phyloP scores from a whole-genome alignment of 352 stramenopile genomes.

The Globisporangium mamillatum region DNA sequence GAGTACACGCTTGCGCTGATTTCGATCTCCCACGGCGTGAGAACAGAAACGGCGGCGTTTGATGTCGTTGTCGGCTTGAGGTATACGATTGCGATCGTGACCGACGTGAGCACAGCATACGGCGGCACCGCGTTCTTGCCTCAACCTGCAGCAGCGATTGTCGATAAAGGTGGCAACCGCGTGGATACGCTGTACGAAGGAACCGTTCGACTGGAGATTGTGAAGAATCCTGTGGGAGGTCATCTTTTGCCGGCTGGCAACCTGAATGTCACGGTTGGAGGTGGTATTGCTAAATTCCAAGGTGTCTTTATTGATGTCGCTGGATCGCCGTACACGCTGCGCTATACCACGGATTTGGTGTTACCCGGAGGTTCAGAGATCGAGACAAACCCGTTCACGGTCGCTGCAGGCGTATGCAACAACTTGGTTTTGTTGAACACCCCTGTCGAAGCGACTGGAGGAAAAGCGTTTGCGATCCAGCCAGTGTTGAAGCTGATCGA shows the following conservation, averaged over 20 bases:
- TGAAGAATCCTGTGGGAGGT: constrained; percentile 57
- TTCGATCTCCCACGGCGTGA: constrained; percentile 63
- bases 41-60: constrained; percentile 69
- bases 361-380: constrained; percentile 47
- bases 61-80: constrained; percentile 61
- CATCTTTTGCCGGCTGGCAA: constrained; percentile 42
- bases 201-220: constrained; percentile 60
- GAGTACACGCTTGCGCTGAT: constrained; percentile 73
- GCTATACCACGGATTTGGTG: constrained; percentile 60
- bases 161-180: constrained; percentile 77
- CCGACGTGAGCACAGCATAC: constrained; percentile 77
- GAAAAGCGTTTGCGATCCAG: constrained; percentile 71
- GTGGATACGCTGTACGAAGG: constrained; percentile 44
- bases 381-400: constrained; percentile 78
- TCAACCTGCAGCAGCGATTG: constrained; percentile 69
- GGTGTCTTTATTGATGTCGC: constrained; percentile 71
- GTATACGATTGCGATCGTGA: constrained; percentile 58
- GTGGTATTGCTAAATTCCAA: constrained; percentile 57
- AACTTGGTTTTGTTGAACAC: constrained; percentile 44
- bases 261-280: constrained; percentile 54
- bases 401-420: constrained; percentile 53
- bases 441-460: constrained; percentile 42
- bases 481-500: constrained; percentile 79
- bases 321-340: constrained; percentile 72
- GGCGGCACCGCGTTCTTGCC: constrained; percentile 73